Conservation (phyloP, 208 protist genomes). For the Leishmania lainsoni region DNA sequence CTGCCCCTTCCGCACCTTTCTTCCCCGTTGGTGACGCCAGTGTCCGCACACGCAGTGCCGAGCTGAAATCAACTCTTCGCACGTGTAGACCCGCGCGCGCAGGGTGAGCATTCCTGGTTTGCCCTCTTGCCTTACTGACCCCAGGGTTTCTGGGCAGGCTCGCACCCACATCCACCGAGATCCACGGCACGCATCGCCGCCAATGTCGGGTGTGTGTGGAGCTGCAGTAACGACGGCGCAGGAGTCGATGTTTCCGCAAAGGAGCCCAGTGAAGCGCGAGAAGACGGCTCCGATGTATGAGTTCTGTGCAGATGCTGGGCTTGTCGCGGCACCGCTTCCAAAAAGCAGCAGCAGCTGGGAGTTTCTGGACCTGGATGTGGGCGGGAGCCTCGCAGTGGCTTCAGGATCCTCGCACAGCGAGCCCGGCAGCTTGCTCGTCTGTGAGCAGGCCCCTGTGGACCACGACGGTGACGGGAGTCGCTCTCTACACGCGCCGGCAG, state of each 20-base stretch:
- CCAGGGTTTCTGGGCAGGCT: not conserved
- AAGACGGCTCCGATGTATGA: conserved; percentile 9
- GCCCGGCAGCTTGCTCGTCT: not conserved
- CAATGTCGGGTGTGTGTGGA: not conserved
- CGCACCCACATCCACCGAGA: not conserved
- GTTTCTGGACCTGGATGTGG: conserved; percentile 14
- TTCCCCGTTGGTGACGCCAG: too few species aligned
- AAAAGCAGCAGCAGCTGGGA: conserved; percentile 32
- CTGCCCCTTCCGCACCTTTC: not conserved
- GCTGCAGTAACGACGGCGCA: not conserved
- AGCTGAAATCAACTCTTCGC: not conserved
- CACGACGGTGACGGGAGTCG: not conserved
- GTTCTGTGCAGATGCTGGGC: not conserved
- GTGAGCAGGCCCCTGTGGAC: not conserved
- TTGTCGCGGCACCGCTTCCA: not conserved
- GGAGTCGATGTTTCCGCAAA: not conserved
- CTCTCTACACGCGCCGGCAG: not conserved
- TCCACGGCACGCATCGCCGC: not conserved
- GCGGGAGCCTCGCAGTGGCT: not conserved
- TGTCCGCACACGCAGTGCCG: not conserved
- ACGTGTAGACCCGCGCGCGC: not conserved
- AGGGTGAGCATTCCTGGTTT: not conserved
- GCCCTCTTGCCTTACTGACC: not conserved
- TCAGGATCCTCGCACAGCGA: not conserved
- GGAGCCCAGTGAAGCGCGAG: conserved; percentile 14